phyloP scores from a whole-genome alignment of 345 rosid genomes.

The Psidium guajava region DNA sequence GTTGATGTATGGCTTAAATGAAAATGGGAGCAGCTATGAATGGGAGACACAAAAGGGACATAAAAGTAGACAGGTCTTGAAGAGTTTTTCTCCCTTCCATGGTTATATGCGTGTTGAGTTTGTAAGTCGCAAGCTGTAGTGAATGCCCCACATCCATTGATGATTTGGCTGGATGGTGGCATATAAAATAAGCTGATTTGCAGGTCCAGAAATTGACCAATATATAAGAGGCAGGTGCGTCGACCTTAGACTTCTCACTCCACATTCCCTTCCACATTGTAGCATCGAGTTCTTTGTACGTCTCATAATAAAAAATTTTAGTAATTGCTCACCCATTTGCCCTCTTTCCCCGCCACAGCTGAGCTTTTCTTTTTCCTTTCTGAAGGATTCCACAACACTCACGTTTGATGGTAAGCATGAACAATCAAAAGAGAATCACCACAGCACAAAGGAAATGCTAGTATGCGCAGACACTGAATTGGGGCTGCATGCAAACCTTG shows the following conservation, averaged over 20 bases:
- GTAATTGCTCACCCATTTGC: background rate
- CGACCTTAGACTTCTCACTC: background rate
- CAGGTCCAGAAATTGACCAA: background rate
- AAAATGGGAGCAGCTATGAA: background rate
- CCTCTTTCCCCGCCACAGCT: background rate
- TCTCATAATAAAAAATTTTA: background rate
- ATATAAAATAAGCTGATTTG: background rate
- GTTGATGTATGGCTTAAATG: background rate
- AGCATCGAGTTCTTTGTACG: background rate
- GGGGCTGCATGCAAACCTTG: background rate
- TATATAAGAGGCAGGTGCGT: background rate
- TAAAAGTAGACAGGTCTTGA: background rate
- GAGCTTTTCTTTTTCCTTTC: background rate
- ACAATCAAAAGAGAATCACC: background rate
- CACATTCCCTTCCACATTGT: background rate
- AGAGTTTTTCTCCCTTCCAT: background rate
- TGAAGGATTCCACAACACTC: background rate
- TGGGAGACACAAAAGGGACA: background rate
- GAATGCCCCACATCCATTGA: background rate
- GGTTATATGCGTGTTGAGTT: background rate
- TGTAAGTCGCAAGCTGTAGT: background rate
- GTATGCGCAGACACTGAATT: background rate
- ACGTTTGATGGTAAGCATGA: background rate
- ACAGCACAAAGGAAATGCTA: background rate
- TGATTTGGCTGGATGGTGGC: background rate